Evolutionary conservation across 352 stramenopile species (phyloP).

Genomic region (Globisporangium ultimum): DNA sequence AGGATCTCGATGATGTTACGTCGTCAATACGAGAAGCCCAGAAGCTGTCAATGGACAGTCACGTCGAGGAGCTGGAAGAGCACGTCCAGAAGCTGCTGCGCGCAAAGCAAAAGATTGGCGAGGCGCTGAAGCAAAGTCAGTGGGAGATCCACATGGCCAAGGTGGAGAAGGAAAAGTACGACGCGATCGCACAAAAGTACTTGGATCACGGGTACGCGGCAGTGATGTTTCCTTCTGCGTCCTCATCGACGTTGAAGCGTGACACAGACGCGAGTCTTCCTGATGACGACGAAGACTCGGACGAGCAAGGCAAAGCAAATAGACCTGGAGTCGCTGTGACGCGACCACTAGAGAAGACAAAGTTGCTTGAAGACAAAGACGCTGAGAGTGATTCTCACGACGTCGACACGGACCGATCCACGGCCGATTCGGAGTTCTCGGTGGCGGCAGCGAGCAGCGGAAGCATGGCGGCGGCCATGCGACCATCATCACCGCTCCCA

Average conservation of each 20-base stretch:
- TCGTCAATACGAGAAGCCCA: slow-evolving; percentile 8
- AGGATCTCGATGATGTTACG: slow-evolving; percentile 9
- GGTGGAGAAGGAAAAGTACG: slow-evolving; percentile 29
- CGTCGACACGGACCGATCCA: background rate
- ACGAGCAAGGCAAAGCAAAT: no score
- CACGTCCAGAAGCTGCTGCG: slow-evolving; percentile 34
- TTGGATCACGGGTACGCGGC: slow-evolving; percentile 21
- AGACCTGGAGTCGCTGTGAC: no score
- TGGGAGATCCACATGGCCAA: slow-evolving; percentile 24
- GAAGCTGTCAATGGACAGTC: slow-evolving; percentile 34
- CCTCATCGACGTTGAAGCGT: background rate
- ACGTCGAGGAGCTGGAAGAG: slow-evolving; percentile 33
- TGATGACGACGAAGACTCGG: no score
- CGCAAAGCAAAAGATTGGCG: slow-evolving; percentile 34
- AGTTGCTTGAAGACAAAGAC: no score
- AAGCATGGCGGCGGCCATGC: background rate
- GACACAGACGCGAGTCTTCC: background rate
- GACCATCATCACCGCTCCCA: slow-evolving; percentile 9
- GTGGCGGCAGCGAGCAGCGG: background rate
- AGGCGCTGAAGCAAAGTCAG: slow-evolving; percentile 33
- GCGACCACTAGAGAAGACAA: no score
- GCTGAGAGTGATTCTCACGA: no score
- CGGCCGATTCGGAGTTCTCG: background rate
- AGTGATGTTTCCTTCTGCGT: background rate
- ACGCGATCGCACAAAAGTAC: slow-evolving; percentile 30